phyloP scores from a whole-genome alignment of 2,329 filamentous ascomycete genomes.

The Ramularia collo-cygni region DNA sequence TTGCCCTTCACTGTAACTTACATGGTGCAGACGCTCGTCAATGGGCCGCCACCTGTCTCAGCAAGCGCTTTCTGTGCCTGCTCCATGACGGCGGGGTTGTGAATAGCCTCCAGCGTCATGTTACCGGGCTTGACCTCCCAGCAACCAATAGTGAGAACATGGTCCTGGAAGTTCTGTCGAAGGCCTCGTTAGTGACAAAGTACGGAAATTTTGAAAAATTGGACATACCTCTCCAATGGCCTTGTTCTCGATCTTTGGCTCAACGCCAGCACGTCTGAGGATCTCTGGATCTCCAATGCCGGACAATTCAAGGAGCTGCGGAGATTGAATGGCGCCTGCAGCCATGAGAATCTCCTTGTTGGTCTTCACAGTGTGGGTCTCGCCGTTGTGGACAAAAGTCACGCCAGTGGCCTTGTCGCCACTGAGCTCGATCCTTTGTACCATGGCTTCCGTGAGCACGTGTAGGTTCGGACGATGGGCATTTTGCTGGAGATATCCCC shows the following conservation, averaged over 20 bases:
- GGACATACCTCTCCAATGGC: conserved; percentile 36
- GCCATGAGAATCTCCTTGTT: conserved; percentile 51
- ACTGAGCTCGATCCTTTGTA: conserved; percentile 42
- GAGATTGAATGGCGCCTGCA: conserved; percentile 52
- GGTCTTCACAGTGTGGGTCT: conserved; percentile 30
- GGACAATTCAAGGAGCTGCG: conserved; percentile 54
- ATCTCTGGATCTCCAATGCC: conserved; percentile 49
- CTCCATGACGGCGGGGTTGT: conserved; percentile 29
- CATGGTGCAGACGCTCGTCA: conserved; percentile 28
- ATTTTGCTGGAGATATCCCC: conserved; percentile 29
- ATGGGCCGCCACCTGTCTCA: conserved; percentile 27
- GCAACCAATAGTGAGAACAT: conserved; percentile 25
- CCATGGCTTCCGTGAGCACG: conserved; percentile 36
- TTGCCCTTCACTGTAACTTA: too few species aligned
- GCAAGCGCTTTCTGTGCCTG: conserved; percentile 27
- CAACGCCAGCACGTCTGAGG: conserved; percentile 33
- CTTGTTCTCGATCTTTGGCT: conserved; percentile 37
- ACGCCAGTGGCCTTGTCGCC: conserved; percentile 36
- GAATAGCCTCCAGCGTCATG: conserved; percentile 25
- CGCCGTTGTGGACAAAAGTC: conserved; percentile 35
- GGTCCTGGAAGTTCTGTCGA: conserved; percentile 42
- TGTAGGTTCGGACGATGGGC: conserved; percentile 27
- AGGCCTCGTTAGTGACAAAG: too few species aligned
- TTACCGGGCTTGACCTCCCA: conserved; percentile 25
- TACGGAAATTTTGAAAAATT: too few species aligned